Evolutionary conservation across 2,329 filamentous ascomycete genomes (phyloP).

Genomic region (Fusarium sp.): DNA sequence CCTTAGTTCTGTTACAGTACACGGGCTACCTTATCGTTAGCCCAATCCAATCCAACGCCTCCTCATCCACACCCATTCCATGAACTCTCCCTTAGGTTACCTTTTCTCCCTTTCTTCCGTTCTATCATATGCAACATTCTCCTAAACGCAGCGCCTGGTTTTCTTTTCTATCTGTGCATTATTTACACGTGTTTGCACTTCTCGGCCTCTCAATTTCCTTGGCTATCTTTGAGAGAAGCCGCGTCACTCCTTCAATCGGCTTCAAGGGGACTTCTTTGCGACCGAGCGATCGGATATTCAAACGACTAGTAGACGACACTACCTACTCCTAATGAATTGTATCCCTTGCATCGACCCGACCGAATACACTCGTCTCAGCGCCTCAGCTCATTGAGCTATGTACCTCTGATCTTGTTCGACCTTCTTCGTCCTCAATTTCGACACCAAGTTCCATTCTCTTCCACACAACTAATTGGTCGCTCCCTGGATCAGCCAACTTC

Average conservation of each 20-base stretch:
- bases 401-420: slow-evolving; percentile 25
- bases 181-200: slow-evolving; percentile 1
- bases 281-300: slow-evolving; percentile 5
- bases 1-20: slow-evolving; percentile 4
- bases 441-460: slow-evolving; percentile 1
- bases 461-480: slow-evolving; percentile 1
- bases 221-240: slow-evolving; percentile 52
- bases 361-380: slow-evolving; percentile 1
- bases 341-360: slow-evolving; percentile 19
- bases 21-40: not conserved
- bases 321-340: slow-evolving; percentile 13
- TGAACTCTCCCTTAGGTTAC: slow-evolving; percentile 25
- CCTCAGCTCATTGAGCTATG: slow-evolving; percentile 23
- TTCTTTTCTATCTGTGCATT: slow-evolving; percentile 3
- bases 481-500: not conserved
- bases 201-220: slow-evolving; percentile 8
- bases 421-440: slow-evolving; percentile 3
- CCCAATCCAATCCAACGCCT: slow-evolving; percentile 15
- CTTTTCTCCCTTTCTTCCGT: slow-evolving; percentile 17
- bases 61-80: slow-evolving; percentile 33
- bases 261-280: slow-evolving; percentile 8
- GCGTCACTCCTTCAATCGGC: slow-evolving; percentile 44
- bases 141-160: slow-evolving; percentile 22
- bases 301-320: not conserved
- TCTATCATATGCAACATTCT: slow-evolving; percentile 19